Evolutionary conservation across 2,329 filamentous ascomycete genomes (phyloP).

Genomic region (Fusarium verticillioides): DNA sequence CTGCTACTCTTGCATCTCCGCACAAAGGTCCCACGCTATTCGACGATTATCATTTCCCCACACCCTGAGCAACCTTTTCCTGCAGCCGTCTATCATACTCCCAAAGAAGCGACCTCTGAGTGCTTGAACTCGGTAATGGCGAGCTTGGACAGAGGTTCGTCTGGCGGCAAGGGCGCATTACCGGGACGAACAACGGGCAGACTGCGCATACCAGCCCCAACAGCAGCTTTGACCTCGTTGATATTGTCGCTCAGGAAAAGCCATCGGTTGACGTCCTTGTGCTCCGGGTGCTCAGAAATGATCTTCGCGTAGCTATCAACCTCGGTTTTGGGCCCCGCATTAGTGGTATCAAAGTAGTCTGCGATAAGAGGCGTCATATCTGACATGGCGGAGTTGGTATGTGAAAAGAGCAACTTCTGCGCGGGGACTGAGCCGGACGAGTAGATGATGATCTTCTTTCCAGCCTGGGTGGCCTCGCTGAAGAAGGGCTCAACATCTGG

Average conservation of each 20-base stretch:
- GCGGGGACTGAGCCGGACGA: slow-evolving; percentile 83
- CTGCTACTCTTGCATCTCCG: slow-evolving; percentile 39
- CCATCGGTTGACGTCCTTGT: slow-evolving; percentile 63
- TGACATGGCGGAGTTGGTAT: slow-evolving; percentile 68
- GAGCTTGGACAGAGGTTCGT: slow-evolving; percentile 53
- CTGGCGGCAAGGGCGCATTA: slow-evolving; percentile 70
- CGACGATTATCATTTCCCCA: slow-evolving; percentile 34
- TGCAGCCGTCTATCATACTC: slow-evolving; percentile 36
- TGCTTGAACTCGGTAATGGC: slow-evolving; percentile 52
- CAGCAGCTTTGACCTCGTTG: slow-evolving; percentile 73
- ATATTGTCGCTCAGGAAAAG: slow-evolving; percentile 87
- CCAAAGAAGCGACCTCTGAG: slow-evolving; percentile 36
- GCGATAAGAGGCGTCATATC: slow-evolving; percentile 69
- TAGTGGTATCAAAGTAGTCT: slow-evolving; percentile 83
- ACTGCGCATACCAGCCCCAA: slow-evolving; percentile 70
- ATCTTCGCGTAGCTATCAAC: slow-evolving; percentile 75
- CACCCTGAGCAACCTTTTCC: slow-evolving; percentile 27
- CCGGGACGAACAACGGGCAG: slow-evolving; percentile 74
- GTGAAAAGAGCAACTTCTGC: slow-evolving; percentile 81
- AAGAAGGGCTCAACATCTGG: slow-evolving; percentile 76
- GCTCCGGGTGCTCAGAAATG: slow-evolving; percentile 54
- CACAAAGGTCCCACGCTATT: slow-evolving; percentile 37
- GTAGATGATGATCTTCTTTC: slow-evolving; percentile 77
- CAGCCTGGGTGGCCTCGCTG: slow-evolving; percentile 65
- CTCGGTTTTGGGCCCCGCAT: slow-evolving; percentile 80